Evolutionary conservation across 2,329 filamentous ascomycete genomes (phyloP), one percentile per base, ranked within the genome.

Genomic region (Ustulina deusta): DNA sequence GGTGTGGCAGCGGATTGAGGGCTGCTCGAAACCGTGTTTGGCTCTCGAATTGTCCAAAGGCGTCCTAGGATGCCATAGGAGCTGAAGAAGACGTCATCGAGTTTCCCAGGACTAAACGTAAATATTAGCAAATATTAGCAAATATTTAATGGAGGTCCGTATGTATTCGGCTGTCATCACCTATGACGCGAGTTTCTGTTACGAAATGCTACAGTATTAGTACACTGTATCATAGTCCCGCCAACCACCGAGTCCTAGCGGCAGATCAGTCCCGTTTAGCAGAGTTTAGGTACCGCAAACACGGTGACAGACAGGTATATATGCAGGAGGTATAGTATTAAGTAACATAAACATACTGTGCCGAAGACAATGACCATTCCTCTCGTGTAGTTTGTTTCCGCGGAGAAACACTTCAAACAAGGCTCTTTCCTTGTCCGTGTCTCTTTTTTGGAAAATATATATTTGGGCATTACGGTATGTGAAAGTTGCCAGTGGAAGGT

Each of bases 1-100:
- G 77, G 77, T 2, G 75, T 80, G 36, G 68, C 52, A 38, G 44
- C 42, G 40, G 58, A 69, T 51, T 57, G 29, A 42, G 15, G 25
- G 20, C 2, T 34, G 40, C 3, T 20, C 1, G 22, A 46, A 27
- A 7, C 22, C 13, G 27, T 48, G 7, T 48, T 6, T 6, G 6
- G 11, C 11, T 36, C 34, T 36, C 34, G 34, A n/a, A n/a, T n/a
- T n/a, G n/a, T 32, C 3, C 29, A 3, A 7, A 32, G 29, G 29
- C 7, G 7, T 3, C 7, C 3, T 32, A 32, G 29, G 29, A 32
- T 32, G 29, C 29, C 7, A 3, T 32, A 32, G 29, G 3, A 32
- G 29, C 29, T 32, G 29, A 46, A 40, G 7, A 40, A 25, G 29
- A 34, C 49, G 52, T 38, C 52, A 56, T 56, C 11, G n/a, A 17